Evolutionary conservation across 2,329 filamentous ascomycete genomes (phyloP).

Genomic region (Aspergillus eucalypticola): DNA sequence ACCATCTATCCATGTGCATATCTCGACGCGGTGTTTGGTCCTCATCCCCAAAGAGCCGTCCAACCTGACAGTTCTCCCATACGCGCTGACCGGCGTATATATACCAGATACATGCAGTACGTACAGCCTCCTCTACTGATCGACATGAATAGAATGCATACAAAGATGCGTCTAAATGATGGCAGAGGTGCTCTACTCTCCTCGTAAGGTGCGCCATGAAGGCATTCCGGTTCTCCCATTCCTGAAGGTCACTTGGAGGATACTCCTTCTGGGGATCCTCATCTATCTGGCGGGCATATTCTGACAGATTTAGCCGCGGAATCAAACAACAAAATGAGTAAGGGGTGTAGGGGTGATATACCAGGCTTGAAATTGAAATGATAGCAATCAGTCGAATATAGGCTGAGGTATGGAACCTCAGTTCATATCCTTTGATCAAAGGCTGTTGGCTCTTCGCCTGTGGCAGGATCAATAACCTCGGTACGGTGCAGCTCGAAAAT

Average conservation of each 20-base stretch:
- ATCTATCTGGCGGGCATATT: neutral
- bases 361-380: neutral
- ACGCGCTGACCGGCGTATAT: neutral
- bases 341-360: neutral
- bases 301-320: neutral
- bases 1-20: neutral
- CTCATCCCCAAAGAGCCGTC: neutral
- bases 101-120: neutral
- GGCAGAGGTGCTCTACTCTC: neutral
- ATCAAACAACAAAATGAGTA: too few relatives aligned
- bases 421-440: neutral
- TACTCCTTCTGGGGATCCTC: neutral
- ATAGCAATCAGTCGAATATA: neutral
- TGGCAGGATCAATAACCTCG: neutral
- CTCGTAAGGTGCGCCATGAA: slow-evolving; percentile 1
- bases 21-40: neutral
- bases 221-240: neutral
- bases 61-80: neutral
- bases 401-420: neutral
- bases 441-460: neutral
- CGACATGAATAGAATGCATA: neutral
- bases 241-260: neutral
- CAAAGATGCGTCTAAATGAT: neutral
- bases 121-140: neutral
- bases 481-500: neutral